Percentiles rank a stretch among this genome's conserved stretches.
These are phyloP conservation scores for Melastoma candidum DNA, from an alignment of 441 rosid species.

Conservation along the genomic window DNA sequence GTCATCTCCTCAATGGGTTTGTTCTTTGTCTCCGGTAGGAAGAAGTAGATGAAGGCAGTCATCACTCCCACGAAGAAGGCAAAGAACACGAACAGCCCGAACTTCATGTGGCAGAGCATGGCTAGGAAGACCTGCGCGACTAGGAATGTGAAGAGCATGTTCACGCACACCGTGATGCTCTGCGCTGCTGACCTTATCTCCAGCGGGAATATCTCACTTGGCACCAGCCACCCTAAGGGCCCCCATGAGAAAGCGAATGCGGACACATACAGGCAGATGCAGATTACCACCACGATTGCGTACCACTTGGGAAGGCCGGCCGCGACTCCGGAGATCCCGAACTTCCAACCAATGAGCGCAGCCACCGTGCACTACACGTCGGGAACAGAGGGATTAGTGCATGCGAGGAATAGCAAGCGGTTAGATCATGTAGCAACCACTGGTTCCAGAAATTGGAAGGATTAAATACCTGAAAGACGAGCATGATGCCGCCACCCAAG, in stretches of 20 bases:
- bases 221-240: slow-evolving; percentile 61
- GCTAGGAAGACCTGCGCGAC: slow-evolving; percentile 41
- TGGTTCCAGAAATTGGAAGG: too few relatives aligned
- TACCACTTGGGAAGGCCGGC: slow-evolving; percentile 1
- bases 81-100: slow-evolving; percentile 34
- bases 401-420: too few relatives aligned
- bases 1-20: slow-evolving; percentile 51
- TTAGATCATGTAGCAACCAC: too few relatives aligned
- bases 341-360: neutral
- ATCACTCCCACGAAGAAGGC: slow-evolving; percentile 48
- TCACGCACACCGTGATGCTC: slow-evolving; percentile 44
- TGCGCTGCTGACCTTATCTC: slow-evolving; percentile 52
- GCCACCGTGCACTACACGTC: neutral
- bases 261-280: neutral
- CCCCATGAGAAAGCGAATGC: slow-evolving; percentile 60
- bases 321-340: too few relatives aligned
- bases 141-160: slow-evolving; percentile 44
- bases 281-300: slow-evolving; percentile 1
- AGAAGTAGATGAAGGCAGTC: slow-evolving; percentile 39
- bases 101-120: slow-evolving; percentile 53
- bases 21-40: slow-evolving; percentile 56
- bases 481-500: neutral
- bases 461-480: neutral
- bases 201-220: slow-evolving; percentile 42
- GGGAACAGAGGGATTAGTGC: too few relatives aligned